A percentile compares a stretch with the other conserved stretches of the same genome.
These are phyloP conservation scores for Populus tremula DNA, from an alignment of 345 rosid genomes.

Conservation along the genomic window DNA sequence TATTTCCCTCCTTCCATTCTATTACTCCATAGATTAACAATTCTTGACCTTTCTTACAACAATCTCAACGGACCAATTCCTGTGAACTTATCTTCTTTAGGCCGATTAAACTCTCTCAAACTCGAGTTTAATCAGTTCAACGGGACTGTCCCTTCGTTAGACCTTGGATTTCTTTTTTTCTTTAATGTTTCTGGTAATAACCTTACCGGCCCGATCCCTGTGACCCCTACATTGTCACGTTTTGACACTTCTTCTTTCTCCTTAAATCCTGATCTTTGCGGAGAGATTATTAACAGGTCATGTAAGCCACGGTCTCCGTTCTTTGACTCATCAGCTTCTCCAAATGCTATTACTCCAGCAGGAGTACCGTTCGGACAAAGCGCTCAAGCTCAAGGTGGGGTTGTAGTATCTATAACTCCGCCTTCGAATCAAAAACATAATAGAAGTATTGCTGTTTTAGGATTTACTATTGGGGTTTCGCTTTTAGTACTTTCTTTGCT, in stretches of 20 bases:
- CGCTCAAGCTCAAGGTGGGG: constrained; percentile 48
- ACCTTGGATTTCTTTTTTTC: constrained; percentile 47
- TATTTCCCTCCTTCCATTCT: constrained; percentile 65
- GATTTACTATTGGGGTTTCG: constrained; percentile 46
- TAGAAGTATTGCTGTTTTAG: constrained; percentile 41
- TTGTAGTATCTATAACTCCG: constrained; percentile 34
- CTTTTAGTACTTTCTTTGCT: constrained; percentile 42
- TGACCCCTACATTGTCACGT: constrained; percentile 58
- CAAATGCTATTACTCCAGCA: constrained; percentile 38
- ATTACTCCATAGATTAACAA: constrained; percentile 53
- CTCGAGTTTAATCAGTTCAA: constrained; percentile 66
- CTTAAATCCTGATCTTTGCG: constrained; percentile 72
- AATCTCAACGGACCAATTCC: constrained; percentile 65
- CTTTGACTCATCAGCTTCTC: constrained; percentile 38
- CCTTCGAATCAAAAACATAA: constrained; percentile 39
- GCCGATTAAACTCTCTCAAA: constrained; percentile 53
- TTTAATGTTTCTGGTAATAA: constrained; percentile 80
- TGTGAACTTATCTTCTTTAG: constrained; percentile 37
- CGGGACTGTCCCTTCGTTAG: constrained; percentile 69
- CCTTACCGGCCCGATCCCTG: constrained; percentile 65
- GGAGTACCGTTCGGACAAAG: constrained; percentile 58
- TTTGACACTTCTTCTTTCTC: constrained; percentile 58
- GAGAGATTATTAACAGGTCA: constrained; percentile 60
- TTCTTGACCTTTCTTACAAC: constrained; percentile 58
- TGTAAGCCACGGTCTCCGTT: constrained; percentile 65